Conservation (phyloP, 352 stramenopile genomes). For the Blastocystis sp. region DNA sequence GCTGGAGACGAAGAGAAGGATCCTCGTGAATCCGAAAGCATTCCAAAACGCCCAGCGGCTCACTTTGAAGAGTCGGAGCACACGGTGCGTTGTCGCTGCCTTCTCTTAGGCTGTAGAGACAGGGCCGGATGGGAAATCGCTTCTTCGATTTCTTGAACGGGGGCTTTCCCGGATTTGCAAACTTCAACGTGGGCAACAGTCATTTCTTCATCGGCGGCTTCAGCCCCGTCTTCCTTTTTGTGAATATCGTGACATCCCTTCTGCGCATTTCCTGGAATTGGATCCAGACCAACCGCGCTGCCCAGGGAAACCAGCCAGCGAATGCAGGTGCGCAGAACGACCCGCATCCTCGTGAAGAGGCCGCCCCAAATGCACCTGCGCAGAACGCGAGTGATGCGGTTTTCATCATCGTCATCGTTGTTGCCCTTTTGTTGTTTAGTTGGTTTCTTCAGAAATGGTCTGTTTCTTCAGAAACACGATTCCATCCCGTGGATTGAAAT, state of each 20-base stretch:
- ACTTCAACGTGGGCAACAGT: constrained; percentile 16
- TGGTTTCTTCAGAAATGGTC: not conserved
- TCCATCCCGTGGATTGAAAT: not conserved
- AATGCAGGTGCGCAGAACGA: not conserved
- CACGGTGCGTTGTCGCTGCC: not conserved
- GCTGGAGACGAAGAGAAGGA: constrained; percentile 43
- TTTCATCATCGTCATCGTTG: not conserved
- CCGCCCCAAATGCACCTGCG: not conserved
- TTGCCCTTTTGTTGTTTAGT: constrained; percentile 12
- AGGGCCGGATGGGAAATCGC: not conserved
- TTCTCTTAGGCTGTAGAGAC: not conserved
- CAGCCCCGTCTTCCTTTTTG: not conserved
- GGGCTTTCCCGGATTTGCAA: constrained; percentile 12
- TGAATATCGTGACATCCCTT: not conserved
- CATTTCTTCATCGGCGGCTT: not conserved
- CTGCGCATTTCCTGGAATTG: not conserved
- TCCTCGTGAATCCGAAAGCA: not conserved
- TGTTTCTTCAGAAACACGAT: not conserved
- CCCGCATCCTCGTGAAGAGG: not conserved
- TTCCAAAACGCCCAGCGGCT: constrained; percentile 28
- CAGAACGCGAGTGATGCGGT: not conserved
- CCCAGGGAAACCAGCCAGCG: not conserved
- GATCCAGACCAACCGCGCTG: not conserved
- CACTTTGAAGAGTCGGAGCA: constrained; percentile 58
- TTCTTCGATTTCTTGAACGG: constrained; percentile 8